Evolutionary conservation across 148 eudicot species (phyloP).

Genomic region (Nepenthes mirabilis): DNA sequence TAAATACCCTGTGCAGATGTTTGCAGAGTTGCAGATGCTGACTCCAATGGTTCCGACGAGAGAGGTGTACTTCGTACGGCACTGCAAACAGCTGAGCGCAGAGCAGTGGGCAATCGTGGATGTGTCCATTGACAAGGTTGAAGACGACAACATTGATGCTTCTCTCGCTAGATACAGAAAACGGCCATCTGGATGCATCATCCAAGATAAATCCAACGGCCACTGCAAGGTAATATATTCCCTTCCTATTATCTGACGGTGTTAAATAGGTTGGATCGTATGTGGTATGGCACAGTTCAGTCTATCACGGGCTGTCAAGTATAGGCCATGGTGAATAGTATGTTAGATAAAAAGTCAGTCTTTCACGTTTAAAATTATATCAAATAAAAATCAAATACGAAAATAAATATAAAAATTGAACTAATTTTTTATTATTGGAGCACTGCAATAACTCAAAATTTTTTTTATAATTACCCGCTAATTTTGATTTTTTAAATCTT

Average conservation of each 20-base stretch:
- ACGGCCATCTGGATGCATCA: constrained; percentile 88
- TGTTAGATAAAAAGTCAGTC: too few species aligned
- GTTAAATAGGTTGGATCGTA: not conserved
- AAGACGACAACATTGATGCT: constrained; percentile 60
- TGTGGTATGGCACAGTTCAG: not conserved
- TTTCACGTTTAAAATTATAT: too few species aligned
- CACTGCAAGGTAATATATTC: constrained; percentile 63
- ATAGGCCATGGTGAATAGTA: too few species aligned
- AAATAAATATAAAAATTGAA: too few species aligned
- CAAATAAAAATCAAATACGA: too few species aligned
- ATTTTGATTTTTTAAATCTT: too few species aligned
- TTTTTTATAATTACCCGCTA: too few species aligned
- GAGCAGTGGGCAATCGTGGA: constrained; percentile 93
- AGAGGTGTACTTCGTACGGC: constrained; percentile 83
- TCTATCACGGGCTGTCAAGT: too few species aligned
- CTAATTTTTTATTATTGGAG: too few species aligned
- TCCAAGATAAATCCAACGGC: constrained; percentile 87
- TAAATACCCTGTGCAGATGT: constrained; percentile 48
- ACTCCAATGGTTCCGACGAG: constrained; percentile 84
- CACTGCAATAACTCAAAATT: too few species aligned
- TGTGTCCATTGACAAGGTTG: constrained; percentile 70
- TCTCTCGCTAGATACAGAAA: constrained; percentile 68
- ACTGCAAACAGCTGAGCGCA: constrained; percentile 61
- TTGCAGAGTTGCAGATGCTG: constrained; percentile 92
- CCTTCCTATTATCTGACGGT: not conserved